These are phyloP conservation scores for Cercospora sp. DNA, from an alignment of 2,329 filamentous ascomycete genomes.

Conservation along the genomic window DNA sequence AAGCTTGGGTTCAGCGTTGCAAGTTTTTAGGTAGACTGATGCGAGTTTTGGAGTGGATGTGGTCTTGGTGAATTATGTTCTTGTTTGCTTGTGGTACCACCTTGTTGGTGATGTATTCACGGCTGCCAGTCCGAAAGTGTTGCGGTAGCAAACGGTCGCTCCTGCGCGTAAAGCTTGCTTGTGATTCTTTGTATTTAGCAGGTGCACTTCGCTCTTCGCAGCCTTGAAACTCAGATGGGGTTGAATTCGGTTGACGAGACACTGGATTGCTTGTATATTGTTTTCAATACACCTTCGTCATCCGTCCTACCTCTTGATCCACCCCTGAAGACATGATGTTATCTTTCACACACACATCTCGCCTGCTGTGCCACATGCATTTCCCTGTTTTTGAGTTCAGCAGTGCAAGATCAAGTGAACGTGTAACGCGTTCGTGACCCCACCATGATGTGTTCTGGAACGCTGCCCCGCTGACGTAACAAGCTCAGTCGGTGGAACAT, in stretches of 20 bases:
- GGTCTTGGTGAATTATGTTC: background rate
- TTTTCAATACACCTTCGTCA: background rate
- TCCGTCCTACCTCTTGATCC: background rate
- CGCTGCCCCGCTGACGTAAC: conserved; percentile 6
- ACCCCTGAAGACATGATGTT: conserved; percentile 7
- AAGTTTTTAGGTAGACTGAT: background rate
- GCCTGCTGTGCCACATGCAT: background rate
- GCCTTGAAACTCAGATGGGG: background rate
- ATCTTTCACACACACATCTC: background rate
- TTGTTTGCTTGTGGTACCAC: background rate
- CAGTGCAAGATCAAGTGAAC: conserved; percentile 1
- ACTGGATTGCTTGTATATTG: background rate
- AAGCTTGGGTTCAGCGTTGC: background rate
- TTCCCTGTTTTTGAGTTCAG: conserved; percentile 12
- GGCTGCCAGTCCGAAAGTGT: background rate
- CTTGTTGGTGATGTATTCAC: background rate
- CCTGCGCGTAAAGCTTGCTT: no score
- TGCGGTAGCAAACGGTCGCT: background rate
- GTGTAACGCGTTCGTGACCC: conserved; percentile 3
- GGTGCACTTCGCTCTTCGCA: background rate
- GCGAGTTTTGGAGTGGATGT: background rate
- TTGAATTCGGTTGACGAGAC: background rate
- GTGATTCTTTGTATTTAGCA: no score
- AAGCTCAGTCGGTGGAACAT: background rate
- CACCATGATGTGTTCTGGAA: background rate